Base-by-base conservation (phyloP, 345 rosid genomes). In the Linum trigynum region DNA sequence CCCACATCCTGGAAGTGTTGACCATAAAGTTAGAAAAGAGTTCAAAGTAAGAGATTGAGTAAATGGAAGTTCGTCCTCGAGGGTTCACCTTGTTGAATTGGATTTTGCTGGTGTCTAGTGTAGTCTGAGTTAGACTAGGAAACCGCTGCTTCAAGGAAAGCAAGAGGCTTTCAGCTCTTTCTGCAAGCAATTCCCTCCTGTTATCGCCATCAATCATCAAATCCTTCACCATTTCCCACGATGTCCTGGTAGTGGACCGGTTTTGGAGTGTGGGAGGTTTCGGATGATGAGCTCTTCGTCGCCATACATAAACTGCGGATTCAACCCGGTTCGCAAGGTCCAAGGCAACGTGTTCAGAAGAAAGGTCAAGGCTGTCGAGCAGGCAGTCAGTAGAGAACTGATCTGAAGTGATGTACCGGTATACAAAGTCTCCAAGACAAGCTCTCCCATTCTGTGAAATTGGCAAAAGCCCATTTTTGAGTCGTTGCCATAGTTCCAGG, bases 141-240 rank as follows among this genome's bases (percentile, higher is more conserved):
- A 88, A 91, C 73, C 90, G 80, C 69, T 85, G 99, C 84, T 89
- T 94, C 77, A 94, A 69, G 77, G 87, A 84, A 72, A 94, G 76
- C 55, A 94, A 76, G 72, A 94, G 83, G 71, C 88, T 85, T 74
- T 94, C 96, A 15, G 96, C 96, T 76, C 96, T 74, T 67, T 88
- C 95, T 1, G 90, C 97, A 40, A 94, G 86, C 69, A 87, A 50
- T 69, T 89, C 97, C 62, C 88, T 77, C 84, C 32, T 23, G 32
- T 88, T 94, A 0, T 88, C 99, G 55, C 79, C 87, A 80, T 94
- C 95, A 45, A 79, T 72, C 91, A 94, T 86, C 16, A 91, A 80
- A 38, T 94, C 99, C 83, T 83, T 94, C 55, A 94, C 92, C 77
- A 94, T 38, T 39, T 79, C 95, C 99, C 99, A 94, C 0, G 99